A percentile compares a stretch with the other conserved stretches of the same genome.
phyloP scores from a whole-genome alignment of 371 early-diverging fungal species.

The Mortierella sp. region DNA sequence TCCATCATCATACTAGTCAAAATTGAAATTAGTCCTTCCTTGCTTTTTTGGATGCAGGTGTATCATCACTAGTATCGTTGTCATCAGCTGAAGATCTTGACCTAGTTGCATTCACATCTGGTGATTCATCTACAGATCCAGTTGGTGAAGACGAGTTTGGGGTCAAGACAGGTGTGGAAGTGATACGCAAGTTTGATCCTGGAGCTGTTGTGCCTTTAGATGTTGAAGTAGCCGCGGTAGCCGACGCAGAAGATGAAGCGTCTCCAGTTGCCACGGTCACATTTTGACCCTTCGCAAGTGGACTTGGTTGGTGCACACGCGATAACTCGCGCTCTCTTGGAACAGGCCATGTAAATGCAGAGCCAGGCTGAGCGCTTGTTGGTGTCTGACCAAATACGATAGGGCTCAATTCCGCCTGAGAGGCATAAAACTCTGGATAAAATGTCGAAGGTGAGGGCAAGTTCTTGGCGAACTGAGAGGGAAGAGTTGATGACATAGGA shows the following conservation, averaged over 20 bases:
- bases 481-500: slow-evolving; percentile 67
- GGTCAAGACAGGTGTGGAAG: slow-evolving; percentile 24
- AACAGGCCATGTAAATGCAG: slow-evolving; percentile 47
- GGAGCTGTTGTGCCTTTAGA: slow-evolving; percentile 3
- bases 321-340: slow-evolving; percentile 46
- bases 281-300: slow-evolving; percentile 49
- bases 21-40: slow-evolving; percentile 19
- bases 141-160: slow-evolving; percentile 23
- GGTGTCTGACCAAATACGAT: slow-evolving; percentile 56
- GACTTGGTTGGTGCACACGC: slow-evolving; percentile 54
- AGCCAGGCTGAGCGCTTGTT: slow-evolving; percentile 47
- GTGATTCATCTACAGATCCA: slow-evolving; percentile 19
- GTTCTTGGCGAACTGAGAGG: slow-evolving; percentile 81
- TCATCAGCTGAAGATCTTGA: slow-evolving; percentile 14
- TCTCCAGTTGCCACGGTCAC: slow-evolving; percentile 22
- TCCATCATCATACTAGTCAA: not conserved
- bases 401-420: slow-evolving; percentile 49
- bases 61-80: slow-evolving; percentile 3
- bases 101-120: slow-evolving; percentile 13
- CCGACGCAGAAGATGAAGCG: slow-evolving; percentile 4
- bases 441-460: slow-evolving; percentile 83
- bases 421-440: slow-evolving; percentile 80
- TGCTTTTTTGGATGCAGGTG: slow-evolving; percentile 40
- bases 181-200: slow-evolving; percentile 45
- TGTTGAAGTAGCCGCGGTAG: not conserved